A percentile compares a stretch with the other conserved stretches of the same genome.
Evolutionary conservation across 2,329 filamentous ascomycete species (phyloP).

Genomic region (Aspergillus aculeatus): DNA sequence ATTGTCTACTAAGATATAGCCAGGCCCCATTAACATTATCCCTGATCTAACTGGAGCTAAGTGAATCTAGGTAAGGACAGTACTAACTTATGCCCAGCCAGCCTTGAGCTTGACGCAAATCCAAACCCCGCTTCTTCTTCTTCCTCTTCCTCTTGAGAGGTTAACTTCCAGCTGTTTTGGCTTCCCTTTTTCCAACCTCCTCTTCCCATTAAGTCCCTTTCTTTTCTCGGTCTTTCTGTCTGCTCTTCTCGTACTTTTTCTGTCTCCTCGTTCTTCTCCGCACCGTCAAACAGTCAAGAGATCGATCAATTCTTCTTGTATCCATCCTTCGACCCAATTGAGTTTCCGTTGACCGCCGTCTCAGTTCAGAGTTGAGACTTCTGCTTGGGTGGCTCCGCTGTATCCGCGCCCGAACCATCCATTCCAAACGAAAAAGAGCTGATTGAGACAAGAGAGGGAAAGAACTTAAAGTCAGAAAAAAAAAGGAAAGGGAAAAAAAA

Average conservation of each 20-base stretch:
- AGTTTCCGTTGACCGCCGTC: constrained; percentile 11
- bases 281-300: not conserved
- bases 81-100: not conserved
- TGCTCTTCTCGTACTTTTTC: not conserved
- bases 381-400: constrained; percentile 11
- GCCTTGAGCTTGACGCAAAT: constrained; percentile 1
- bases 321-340: constrained; percentile 12
- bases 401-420: constrained; percentile 17
- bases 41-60: constrained; percentile 8
- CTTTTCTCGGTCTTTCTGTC: not conserved
- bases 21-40: not conserved
- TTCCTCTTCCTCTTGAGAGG: not conserved
- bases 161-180: not conserved
- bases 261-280: constrained; percentile 2
- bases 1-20: not conserved
- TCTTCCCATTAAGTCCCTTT: not conserved
- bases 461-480: not conserved
- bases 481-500: not conserved
- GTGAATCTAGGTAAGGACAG: not conserved
- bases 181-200: constrained; percentile 2
- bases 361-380: not conserved
- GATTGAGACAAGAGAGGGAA: not conserved
- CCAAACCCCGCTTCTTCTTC: constrained; percentile 6
- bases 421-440: not conserved
- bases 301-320: not conserved